Evolutionary conservation across 1,284 basidiomycete species (phyloP), one percentile per base, ranked within the genome.

Genomic region (Leccinum brunneo-olivaceum): DNA sequence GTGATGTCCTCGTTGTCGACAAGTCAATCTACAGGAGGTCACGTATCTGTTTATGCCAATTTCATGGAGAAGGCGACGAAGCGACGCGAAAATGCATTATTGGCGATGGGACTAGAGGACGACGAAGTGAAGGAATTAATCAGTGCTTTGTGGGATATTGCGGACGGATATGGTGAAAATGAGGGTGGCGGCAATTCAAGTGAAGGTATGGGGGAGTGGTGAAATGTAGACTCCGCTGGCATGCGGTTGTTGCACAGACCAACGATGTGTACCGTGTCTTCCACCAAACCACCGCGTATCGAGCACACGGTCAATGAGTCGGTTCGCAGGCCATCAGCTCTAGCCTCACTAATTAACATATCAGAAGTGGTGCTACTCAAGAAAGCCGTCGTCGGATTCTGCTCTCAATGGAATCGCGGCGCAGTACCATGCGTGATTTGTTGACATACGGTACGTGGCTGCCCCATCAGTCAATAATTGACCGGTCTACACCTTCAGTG

Each of bases 111-210:
- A 6, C 56, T 74, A 16, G 69, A 73, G 33, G 44, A 57, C 3
- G 79, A 79, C 36, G 76, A 77, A 4, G 51, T 77, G 34, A 66
- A 53, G 42, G 77, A 77, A 39, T 55, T 80, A n/a, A 64, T 56
- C 5, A 70, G 72, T 50, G 69, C 70, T 33, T 53, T 81, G 21
- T 77, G 77, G 76, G 67, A 64, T 25, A 62, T 78, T 25, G 65
- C 68, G 30, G 75, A 76, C 51, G 69, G 63, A 37, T 71, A 68
- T 52, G 58, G 54, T n/a, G 68, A 60, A 23, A 61, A 54, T 6
- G 51, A 45, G 19, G 53, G 44, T 3, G 53, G 47, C n/a, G 48
- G 32, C 18, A 32, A 41, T 43, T 34, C 40, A 35, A 52, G 47
- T 12, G 63, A 57, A 14, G 50, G 50, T 10, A 39, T 55, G 38